Conservation (phyloP, 768 basidiomycete species). For the Auriscalpium vulgare region DNA sequence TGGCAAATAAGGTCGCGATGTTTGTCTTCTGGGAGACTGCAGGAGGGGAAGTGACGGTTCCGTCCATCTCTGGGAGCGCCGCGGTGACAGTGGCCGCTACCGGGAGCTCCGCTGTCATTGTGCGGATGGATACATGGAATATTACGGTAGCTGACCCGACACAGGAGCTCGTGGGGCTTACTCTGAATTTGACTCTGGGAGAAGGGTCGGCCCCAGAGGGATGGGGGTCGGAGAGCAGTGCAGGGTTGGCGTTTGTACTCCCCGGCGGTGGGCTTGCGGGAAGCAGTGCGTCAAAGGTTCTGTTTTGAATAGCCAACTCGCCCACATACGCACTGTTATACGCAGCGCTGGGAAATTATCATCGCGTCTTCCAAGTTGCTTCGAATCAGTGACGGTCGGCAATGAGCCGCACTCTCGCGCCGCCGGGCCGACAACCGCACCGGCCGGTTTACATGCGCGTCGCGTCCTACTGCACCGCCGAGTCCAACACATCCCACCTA, state of each 20-base stretch:
- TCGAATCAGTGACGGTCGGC: too few relatives aligned
- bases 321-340: too few relatives aligned
- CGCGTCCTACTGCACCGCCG: too few relatives aligned
- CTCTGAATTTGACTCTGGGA: slow-evolving; percentile 29
- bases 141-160: slow-evolving; percentile 59
- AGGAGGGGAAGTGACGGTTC: slow-evolving; percentile 37
- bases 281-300: slow-evolving; percentile 30
- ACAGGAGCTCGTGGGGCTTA: slow-evolving; percentile 33
- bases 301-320: neutral
- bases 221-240: slow-evolving; percentile 14
- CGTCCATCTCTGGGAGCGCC: slow-evolving; percentile 17
- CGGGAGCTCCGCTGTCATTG: slow-evolving; percentile 39
- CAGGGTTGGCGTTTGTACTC: slow-evolving; percentile 31
- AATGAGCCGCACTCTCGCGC: too few relatives aligned
- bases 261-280: slow-evolving; percentile 40
- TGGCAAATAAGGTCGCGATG: slow-evolving; percentile 33
- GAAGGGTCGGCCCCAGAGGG: slow-evolving; percentile 12
- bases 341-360: too few relatives aligned
- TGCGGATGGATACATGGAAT: slow-evolving; percentile 30
- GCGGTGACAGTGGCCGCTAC: slow-evolving; percentile 27
- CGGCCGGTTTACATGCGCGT: too few relatives aligned
- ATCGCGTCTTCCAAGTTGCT: too few relatives aligned
- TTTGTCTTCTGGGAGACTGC: slow-evolving; percentile 45
- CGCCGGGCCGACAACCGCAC: too few relatives aligned
- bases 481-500: neutral